phyloP scores from a whole-genome alignment of 257 asterid genomes.

The Plantago elongata region DNA sequence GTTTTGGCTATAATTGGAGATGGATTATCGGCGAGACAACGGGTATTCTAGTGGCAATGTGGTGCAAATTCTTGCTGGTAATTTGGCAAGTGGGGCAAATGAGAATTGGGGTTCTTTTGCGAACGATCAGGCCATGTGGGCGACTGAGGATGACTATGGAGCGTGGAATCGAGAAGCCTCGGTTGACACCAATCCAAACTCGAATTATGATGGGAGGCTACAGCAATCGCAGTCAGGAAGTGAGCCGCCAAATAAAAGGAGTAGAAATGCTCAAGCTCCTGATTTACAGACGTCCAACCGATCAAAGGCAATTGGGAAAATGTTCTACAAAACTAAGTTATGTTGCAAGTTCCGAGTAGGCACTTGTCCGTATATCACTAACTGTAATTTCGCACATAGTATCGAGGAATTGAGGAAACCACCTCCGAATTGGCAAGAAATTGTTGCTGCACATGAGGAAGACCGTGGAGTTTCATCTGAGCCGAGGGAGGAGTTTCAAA shows the following conservation, averaged over 20 bases:
- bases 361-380: conserved; percentile 66
- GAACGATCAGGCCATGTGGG: conserved; percentile 57
- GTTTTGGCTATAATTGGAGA: conserved; percentile 17
- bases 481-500: conserved; percentile 66
- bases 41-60: conserved; percentile 44
- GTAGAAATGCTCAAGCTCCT: conserved; percentile 42
- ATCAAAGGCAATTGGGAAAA: conserved; percentile 56
- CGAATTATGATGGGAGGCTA: conserved; percentile 46
- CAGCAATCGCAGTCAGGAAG: conserved; percentile 44
- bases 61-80: conserved; percentile 50
- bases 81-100: conserved; percentile 25
- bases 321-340: conserved; percentile 68
- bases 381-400: conserved; percentile 69
- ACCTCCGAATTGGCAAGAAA: conserved; percentile 82
- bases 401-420: conserved; percentile 63
- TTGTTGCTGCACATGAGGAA: conserved; percentile 66
- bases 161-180: conserved; percentile 55
- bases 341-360: conserved; percentile 77
- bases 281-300: conserved; percentile 34
- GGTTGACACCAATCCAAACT: conserved; percentile 34
- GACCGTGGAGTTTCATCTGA: conserved; percentile 37
- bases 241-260: conserved; percentile 54
- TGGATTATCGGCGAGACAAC: conserved; percentile 51
- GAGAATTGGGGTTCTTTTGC: conserved; percentile 56
- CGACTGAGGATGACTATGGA: conserved; percentile 64